These are phyloP conservation scores for Pseudonitzschia delicatissima DNA, from an alignment of 108 stramenopile genomes.

Conservation along the genomic window DNA sequence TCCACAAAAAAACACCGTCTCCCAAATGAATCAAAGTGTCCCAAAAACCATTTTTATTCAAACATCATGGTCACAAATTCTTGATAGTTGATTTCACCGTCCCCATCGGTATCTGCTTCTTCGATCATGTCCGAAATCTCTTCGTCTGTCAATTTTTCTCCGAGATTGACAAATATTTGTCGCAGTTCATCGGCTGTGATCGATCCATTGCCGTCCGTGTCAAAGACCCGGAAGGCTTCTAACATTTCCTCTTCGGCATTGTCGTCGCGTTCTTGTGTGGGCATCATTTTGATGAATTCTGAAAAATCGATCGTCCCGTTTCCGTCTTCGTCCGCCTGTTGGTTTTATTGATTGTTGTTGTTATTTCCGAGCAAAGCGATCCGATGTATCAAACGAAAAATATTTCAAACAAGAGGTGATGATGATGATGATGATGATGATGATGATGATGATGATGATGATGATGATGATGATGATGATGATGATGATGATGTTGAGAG, in stretches of 20 bases:
- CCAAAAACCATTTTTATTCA: too few species aligned
- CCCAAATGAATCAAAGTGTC: too few species aligned
- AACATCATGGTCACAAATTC: slow-evolving; percentile 46
- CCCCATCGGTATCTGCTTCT: slow-evolving; percentile 99
- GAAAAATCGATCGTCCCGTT: slow-evolving; percentile 99
- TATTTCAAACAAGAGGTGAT: too few species aligned
- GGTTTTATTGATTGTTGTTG: not conserved
- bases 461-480: too few species aligned
- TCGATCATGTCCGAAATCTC: slow-evolving; percentile 99
- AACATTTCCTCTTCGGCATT: slow-evolving; percentile 99
- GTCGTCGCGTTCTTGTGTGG: slow-evolving; percentile 99
- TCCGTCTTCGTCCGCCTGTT: slow-evolving; percentile 94
- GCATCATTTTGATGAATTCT: slow-evolving; percentile 99
- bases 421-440: too few species aligned
- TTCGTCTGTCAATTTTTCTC: slow-evolving; percentile 99
- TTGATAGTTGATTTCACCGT: slow-evolving; percentile 40
- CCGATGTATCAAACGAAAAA: too few species aligned
- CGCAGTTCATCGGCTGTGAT: slow-evolving; percentile 99
- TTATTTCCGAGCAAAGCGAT: not conserved
- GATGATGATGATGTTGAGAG: too few species aligned
- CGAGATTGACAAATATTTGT: slow-evolving; percentile 99
- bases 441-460: too few species aligned
- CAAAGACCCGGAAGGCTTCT: slow-evolving; percentile 97
- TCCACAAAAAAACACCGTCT: too few species aligned
- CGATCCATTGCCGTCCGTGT: slow-evolving; percentile 99